Evolutionary conservation across 2,329 filamentous ascomycete species (phyloP), one percentile per base, ranked within the genome.

Genomic region (Alternaria hordeiaustralica): DNA sequence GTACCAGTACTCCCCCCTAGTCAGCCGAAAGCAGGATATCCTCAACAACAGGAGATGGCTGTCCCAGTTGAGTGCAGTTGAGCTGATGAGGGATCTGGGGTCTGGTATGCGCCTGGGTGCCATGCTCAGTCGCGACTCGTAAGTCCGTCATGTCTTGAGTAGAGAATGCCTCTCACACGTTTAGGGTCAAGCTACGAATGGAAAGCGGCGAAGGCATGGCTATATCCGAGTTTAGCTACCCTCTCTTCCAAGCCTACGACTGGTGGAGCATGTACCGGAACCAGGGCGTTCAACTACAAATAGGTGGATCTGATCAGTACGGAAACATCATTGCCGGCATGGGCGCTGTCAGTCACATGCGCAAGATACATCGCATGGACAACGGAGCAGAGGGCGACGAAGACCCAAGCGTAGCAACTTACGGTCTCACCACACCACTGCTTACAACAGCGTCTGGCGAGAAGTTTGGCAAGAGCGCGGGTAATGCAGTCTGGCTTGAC

Each of bases 391-490:
- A 63, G 43, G 56, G 55, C 4, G 63, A 72, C 60, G 64, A 84
- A 59, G 72, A 84, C 43, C 79, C 79, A 8, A 70, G 79, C 20
- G 70, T 73, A 20, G 73, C 82, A 23, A 93, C 94, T 0, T 87
- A 95, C 65, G 96, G 96, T 8, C 91, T 99, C 70, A 98, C 96
- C 0, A 93, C 95, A 1, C 96, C 96, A 0, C 87, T 99, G 2
- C 84, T 99, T 41, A 97, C 94, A 0, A 94, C 95, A 56, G 85
- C 92, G 1, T 88, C 92, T 1, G 96, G 96, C 18, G 89, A 88
- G 76, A 99, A 99, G 80, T 94, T 98, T 72, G 96, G 96, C 55
- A 99, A 99, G 83, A 96, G 90, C 66, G 92, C 93, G 2, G 95
- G 94, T 25, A 98, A 98, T 78, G 94, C 95, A 3, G 82, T 99